A percentile compares a stretch with the other conserved stretches of the same genome.
Evolutionary conservation across 2,329 filamentous ascomycete species (phyloP).

Genomic region (Colletotrichum liaoningense): DNA sequence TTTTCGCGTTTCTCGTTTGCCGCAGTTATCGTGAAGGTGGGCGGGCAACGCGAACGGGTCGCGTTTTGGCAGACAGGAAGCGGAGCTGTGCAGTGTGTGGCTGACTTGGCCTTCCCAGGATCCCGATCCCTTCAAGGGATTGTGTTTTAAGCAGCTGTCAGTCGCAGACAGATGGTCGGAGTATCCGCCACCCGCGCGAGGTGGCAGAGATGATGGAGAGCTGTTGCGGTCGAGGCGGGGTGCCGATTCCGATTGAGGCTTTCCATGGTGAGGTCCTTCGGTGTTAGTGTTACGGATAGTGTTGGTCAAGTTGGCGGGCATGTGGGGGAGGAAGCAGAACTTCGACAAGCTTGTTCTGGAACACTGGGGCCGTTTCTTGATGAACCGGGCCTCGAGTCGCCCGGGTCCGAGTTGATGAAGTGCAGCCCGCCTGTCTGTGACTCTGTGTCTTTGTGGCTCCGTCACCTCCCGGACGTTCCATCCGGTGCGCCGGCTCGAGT

Average conservation of each 20-base stretch:
- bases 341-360: conserved; percentile 24
- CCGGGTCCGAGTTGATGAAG: neutral
- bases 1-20: neutral
- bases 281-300: neutral
- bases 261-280: neutral
- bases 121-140: too few species aligned
- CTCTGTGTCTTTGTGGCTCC: neutral
- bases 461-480: conserved; percentile 8
- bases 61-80: neutral
- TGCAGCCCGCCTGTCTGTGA: neutral
- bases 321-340: neutral
- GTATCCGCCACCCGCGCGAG: conserved; percentile 4
- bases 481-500: conserved; percentile 8
- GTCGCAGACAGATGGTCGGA: conserved; percentile 3
- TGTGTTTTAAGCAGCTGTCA: conserved; percentile 4
- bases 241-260: neutral
- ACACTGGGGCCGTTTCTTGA: conserved; percentile 20
- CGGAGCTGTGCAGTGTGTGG: neutral
- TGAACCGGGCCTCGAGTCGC: neutral
- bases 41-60: conserved; percentile 9
- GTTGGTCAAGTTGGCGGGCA: neutral
- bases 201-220: conserved; percentile 15
- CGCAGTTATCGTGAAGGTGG: neutral
- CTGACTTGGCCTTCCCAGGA: too few species aligned
- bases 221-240: conserved; percentile 23